Percentiles rank a stretch among this genome's conserved stretches.
These are phyloP conservation scores for Gossypium mustelinum DNA, from an alignment of 345 rosid species.

Conservation along the genomic window DNA sequence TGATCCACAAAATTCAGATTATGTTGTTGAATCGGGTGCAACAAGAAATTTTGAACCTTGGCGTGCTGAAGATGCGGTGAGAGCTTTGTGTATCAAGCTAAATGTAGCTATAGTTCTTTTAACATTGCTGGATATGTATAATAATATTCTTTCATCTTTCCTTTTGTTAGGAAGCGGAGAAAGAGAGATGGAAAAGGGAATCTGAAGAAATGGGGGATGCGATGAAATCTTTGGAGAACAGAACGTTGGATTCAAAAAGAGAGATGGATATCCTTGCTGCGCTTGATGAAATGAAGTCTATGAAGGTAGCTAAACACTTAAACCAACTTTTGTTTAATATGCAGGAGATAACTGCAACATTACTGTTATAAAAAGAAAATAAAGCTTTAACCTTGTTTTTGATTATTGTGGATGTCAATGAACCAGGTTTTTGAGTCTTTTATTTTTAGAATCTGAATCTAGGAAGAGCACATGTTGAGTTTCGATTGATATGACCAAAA, in stretches of 20 bases:
- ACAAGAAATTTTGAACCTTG: conserved; percentile 89
- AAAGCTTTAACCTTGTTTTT: background rate
- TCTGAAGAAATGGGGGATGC: conserved; percentile 96
- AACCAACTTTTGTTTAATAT: background rate
- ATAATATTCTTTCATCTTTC: background rate
- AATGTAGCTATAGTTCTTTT: background rate
- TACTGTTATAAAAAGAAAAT: background rate
- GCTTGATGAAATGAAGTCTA: conserved; percentile 87
- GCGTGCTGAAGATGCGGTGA: conserved; percentile 89
- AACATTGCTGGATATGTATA: conserved; percentile 1
- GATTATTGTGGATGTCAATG: background rate
- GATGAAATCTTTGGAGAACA: conserved; percentile 88
- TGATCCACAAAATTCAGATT: conserved; percentile 95
- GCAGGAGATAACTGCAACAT: background rate
- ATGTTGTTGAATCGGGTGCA: conserved; percentile 81
- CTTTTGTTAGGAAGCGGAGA: conserved; percentile 44
- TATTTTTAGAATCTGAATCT: too few relatives aligned
- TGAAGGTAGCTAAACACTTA: conserved; percentile 42
- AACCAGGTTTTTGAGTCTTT: too few relatives aligned
- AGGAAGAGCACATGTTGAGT: too few relatives aligned
- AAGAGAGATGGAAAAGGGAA: conserved; percentile 52
- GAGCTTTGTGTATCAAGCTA: background rate
- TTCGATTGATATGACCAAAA: background rate
- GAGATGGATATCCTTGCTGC: conserved; percentile 97
- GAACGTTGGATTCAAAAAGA: conserved; percentile 87